Base-by-base conservation (phyloP, 2,329 filamentous ascomycete genomes). In the Phialophora tarda region DNA sequence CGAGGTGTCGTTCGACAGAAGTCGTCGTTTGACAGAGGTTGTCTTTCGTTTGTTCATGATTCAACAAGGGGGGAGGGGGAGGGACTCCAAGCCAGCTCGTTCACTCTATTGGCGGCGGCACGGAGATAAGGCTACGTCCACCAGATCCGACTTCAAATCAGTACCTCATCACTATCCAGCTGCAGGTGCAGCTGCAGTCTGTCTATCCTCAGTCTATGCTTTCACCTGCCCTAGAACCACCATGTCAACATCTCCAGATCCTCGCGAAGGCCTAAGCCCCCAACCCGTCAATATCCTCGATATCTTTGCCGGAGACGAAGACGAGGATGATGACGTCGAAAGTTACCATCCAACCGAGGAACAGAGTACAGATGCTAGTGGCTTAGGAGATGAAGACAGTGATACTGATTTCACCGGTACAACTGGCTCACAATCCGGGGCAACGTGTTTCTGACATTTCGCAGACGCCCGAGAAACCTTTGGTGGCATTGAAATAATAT, bases 381-480 rank as follows among this genome's bases (percentile, higher is more conserved):
- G 34, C 34, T 41, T 55, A 38, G 24, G 59, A 24, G 66, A 69
- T 6, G 69, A 64, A 21, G 65, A 68, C 53, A 68, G 62, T 44
- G 67, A 71, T 32, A 41, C 56, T 24, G 69, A 69, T 50, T 69
- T 66, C 53, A 50, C 56, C 17, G 69, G 69, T 68, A 66, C n/a
- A 34, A 12, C 17, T n/a, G 28, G 24, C n/a, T 26, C 34, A 54
- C 50, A 47, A 51, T 17, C 5, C n/a, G 12, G 14, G 41, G 3
- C 17, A 30, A 44, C 41, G 56, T 4, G 11, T n/a, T 47, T 58
- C 41, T 54, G 61, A 26, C 62, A 53, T 28, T 8, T 55, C 41
- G 28, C 54, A 72, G 71, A 73, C 64, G 71, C 71, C 21, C 62
- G 63, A 34, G 71, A 73, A 30, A 58, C 54, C n/a, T 55, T 72